Base-by-base conservation (phyloP, 768 basidiomycete genomes). In the Arthromyces matolae region DNA sequence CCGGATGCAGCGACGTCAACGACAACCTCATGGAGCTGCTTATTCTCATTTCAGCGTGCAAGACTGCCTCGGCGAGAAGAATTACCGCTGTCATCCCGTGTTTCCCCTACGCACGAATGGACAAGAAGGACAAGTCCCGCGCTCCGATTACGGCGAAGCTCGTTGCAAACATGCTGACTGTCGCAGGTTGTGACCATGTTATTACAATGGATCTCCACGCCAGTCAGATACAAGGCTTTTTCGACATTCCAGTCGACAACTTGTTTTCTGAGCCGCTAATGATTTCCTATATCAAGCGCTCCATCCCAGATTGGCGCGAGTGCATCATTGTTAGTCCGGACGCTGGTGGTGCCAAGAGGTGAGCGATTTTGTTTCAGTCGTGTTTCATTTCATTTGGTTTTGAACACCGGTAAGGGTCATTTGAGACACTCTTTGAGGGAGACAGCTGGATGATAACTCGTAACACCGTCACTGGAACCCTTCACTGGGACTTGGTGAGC, bases 201-300 rank as follows among this genome's bases (percentile, higher is more conserved):
- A 97, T 99, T 57, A 97, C 95, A n/a, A 95, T 98, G 88, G 94
- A 98, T 66, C 72, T 98, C 42, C 95, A 97, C 62, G 94, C 95
- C 33, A 89, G 88, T 59, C 95, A 98, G 71, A 98, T 97, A 51
- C 95, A 98, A 64, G 95, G 95, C 6, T 98, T 98, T 75, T 98
- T 98, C 65, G 93, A 97, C 66, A 92, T 98, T 55, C 95, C 95
- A 8, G 94, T 96, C 22, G 95, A 98, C 71, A 98, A 98, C 65
- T 76, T 98, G 36, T 98, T 87, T 71, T 93, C 91, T 29, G 95
- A 99, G 65, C 93, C 96, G 2, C 74, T 94, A 51, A 95, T 97
- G 89, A 76, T 96, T 53, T 75, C 86, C 14, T 97, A 93, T 70
- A 93, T 99, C 69, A 91, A 93, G 69, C 76, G 80, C 36, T 76